Conservation (phyloP, 345 rosid genomes). For the Eucalyptus polybractea region DNA sequence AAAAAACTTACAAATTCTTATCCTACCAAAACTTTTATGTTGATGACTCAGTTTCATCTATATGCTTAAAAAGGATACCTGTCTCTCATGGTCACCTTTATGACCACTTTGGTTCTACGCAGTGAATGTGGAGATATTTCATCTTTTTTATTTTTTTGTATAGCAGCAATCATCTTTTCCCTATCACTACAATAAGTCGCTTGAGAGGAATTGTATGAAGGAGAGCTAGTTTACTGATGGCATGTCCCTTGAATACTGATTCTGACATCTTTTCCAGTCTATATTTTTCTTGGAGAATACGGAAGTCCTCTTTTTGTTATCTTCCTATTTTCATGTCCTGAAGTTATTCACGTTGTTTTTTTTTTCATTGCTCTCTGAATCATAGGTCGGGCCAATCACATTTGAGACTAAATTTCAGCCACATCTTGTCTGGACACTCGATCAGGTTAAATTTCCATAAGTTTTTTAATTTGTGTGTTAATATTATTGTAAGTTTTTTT, state of each 20-base stretch:
- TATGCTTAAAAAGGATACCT: neutral
- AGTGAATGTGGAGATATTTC: neutral
- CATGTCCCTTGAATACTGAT: neutral
- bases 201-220: neutral
- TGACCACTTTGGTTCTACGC: neutral
- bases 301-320: neutral
- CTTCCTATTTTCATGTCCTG: neutral
- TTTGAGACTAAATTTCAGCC: conserved; percentile 79
- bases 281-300: neutral
- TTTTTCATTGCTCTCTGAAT: neutral
- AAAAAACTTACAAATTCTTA: neutral
- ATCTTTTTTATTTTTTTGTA: neutral
- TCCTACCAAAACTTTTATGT: neutral
- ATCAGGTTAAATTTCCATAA: conserved; percentile 45
- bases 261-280: neutral
- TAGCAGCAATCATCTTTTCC: neutral
- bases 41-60: neutral
- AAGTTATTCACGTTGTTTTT: neutral
- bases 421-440: conserved; percentile 82
- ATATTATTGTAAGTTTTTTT: neutral
- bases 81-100: neutral
- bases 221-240: neutral
- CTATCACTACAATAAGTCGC: neutral
- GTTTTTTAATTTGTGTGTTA: neutral
- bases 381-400: conserved; percentile 76